Percentiles rank a stretch among this genome's conserved stretches.
phyloP scores from a whole-genome alignment of 441 rosid species.

The Pelargonium fulgidum region DNA sequence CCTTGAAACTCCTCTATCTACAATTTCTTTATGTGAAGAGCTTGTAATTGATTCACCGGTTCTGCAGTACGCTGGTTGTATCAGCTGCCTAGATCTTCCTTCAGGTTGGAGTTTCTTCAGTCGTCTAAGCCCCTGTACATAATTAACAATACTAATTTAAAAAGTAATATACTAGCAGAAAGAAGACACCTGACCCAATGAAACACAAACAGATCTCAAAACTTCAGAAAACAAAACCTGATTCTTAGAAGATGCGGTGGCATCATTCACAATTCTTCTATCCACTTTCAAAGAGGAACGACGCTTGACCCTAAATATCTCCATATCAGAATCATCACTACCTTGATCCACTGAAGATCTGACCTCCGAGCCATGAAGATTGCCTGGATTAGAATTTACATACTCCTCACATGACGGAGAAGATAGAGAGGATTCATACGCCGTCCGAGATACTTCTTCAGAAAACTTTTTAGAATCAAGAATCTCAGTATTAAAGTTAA shows the following conservation, averaged over 20 bases:
- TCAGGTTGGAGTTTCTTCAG: conserved; percentile 56
- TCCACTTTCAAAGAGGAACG: conserved; percentile 59
- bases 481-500: conserved; percentile 30
- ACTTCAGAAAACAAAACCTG: conserved; percentile 38
- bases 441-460: conserved; percentile 37
- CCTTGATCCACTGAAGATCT: conserved; percentile 35
- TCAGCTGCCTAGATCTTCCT: conserved; percentile 41
- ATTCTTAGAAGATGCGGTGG: conserved; percentile 29
- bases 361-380: conserved; percentile 27
- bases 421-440: conserved; percentile 31
- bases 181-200: not conserved
- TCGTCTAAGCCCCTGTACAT: conserved; percentile 55
- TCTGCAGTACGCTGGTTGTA: conserved; percentile 30
- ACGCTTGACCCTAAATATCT: conserved; percentile 85
- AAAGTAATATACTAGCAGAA: not conserved
- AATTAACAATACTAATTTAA: not conserved
- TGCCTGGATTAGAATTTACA: conserved; percentile 20
- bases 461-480: conserved; percentile 28
- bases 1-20: conserved; percentile 27
- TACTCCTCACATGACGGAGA: conserved; percentile 36
- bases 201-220: not conserved
- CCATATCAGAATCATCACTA: conserved; percentile 82
- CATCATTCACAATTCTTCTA: conserved; percentile 40
- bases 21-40: conserved; percentile 29
- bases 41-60: conserved; percentile 31